phyloP scores from a whole-genome alignment of 1,284 basidiomycete genomes.

The Retiboletus fuscus region DNA sequence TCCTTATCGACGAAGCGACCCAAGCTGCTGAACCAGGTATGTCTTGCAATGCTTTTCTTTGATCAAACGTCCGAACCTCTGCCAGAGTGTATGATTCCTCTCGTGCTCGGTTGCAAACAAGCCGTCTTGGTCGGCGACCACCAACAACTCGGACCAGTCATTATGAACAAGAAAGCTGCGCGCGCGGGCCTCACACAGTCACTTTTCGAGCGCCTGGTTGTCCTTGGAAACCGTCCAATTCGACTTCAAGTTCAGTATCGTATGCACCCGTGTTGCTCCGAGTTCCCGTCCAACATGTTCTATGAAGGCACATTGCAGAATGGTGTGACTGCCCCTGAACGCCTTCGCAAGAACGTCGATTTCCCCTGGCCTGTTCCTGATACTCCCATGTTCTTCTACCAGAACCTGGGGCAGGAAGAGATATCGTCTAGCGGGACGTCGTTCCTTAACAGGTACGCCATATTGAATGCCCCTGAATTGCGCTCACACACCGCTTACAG shows the following conservation, averaged over 20 bases:
- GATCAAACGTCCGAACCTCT: slow-evolving; percentile 29
- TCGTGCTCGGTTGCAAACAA: slow-evolving; percentile 98
- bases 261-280: slow-evolving; percentile 99
- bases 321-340: slow-evolving; percentile 98
- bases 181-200: slow-evolving; percentile 97
- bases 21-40: slow-evolving; percentile 96
- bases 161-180: slow-evolving; percentile 99
- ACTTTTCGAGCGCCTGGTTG: slow-evolving; percentile 95
- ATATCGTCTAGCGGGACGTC: slow-evolving; percentile 99
- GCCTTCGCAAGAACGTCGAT: slow-evolving; percentile 96
- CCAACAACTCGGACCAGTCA: slow-evolving; percentile 97
- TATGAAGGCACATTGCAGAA: slow-evolving; percentile 99
- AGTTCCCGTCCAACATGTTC: slow-evolving; percentile 99
- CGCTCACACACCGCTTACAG: slow-evolving; percentile 55
- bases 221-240: slow-evolving; percentile 95
- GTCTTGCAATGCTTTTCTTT: slow-evolving; percentile 45
- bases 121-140: slow-evolving; percentile 98
- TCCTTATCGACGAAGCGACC: slow-evolving; percentile 98
- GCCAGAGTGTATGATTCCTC: slow-evolving; percentile 97
- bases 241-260: slow-evolving; percentile 99
- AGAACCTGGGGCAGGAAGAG: slow-evolving; percentile 98
- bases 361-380: slow-evolving; percentile 99
- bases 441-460: slow-evolving; percentile 87
- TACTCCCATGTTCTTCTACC: slow-evolving; percentile 99
- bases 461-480: slow-evolving; percentile 15